A percentile compares a stretch with the other conserved stretches of the same genome.
phyloP scores from a whole-genome alignment of 495 filamentous ascomycete genomes.

The Tuber microsphaerosporum region DNA sequence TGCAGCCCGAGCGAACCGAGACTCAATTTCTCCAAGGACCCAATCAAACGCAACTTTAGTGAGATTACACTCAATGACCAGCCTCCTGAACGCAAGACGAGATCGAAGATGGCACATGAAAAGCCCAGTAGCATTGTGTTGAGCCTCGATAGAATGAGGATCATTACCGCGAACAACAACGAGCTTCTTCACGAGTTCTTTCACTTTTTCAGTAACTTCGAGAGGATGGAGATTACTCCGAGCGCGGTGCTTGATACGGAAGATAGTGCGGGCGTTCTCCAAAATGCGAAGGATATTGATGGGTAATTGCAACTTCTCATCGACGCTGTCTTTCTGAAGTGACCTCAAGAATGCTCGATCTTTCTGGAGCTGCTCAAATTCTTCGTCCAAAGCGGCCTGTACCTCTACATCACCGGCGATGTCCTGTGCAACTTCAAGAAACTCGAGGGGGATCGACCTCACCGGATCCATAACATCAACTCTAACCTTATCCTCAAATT shows the following conservation, averaged over 20 bases:
- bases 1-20: constrained; percentile 67
- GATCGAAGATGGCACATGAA: constrained; percentile 89
- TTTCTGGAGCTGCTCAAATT: constrained; percentile 69
- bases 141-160: constrained; percentile 71
- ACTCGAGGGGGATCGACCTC: constrained; percentile 58
- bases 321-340: constrained; percentile 50
- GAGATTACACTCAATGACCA: constrained; percentile 73
- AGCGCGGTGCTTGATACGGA: constrained; percentile 74
- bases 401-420: constrained; percentile 77
- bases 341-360: constrained; percentile 69
- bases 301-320: constrained; percentile 79
- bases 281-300: constrained; percentile 87
- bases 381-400: constrained; percentile 76
- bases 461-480: constrained; percentile 86
- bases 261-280: constrained; percentile 76
- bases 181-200: constrained; percentile 65
- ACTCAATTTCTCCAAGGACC: constrained; percentile 84
- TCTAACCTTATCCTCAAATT: constrained; percentile 71
- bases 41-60: constrained; percentile 91
- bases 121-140: constrained; percentile 75
- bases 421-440: constrained; percentile 78
- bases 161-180: constrained; percentile 80
- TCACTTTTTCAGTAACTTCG: constrained; percentile 77
- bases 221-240: constrained; percentile 87
- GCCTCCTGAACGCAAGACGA: constrained; percentile 79